A percentile compares a stretch with the other conserved stretches of the same genome.
Conservation (phyloP, 73 alveolate genomes). For the Paramecium bursaria region DNA sequence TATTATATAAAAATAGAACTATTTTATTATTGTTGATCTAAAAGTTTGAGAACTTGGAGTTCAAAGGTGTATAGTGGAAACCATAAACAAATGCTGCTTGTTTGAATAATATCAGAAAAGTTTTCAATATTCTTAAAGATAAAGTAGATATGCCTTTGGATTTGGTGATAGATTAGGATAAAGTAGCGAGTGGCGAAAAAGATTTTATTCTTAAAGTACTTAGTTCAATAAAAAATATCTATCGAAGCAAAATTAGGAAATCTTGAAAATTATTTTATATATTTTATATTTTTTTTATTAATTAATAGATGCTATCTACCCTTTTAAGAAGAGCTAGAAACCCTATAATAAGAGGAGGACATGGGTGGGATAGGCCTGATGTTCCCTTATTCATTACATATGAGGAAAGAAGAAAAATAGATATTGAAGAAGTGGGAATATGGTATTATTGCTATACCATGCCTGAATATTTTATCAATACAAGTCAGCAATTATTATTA, state of each 20-base stretch:
- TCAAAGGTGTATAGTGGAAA: slow-evolving; percentile 25
- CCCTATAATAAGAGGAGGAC: slow-evolving; percentile 70
- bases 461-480: slow-evolving; percentile 67
- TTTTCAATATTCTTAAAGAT: slow-evolving; percentile 59
- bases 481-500: background rate
- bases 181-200: slow-evolving; percentile 18
- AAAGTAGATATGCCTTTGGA: slow-evolving; percentile 65
- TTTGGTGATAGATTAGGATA: slow-evolving; percentile 43
- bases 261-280: too few species aligned
- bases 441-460: slow-evolving; percentile 63
- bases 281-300: too few species aligned
- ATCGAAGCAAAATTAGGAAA: background rate
- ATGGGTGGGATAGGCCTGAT: slow-evolving; percentile 74
- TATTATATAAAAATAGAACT: background rate
- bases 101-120: slow-evolving; percentile 62
- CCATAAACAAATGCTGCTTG: slow-evolving; percentile 68
- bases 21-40: slow-evolving; percentile 13
- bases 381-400: slow-evolving; percentile 48
- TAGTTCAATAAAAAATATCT: slow-evolving; percentile 10
- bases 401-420: slow-evolving; percentile 29
- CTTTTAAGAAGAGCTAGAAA: too few species aligned
- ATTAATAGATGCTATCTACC: too few species aligned
- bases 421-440: slow-evolving; percentile 62
- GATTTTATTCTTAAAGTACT: slow-evolving; percentile 1
- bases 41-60: slow-evolving; percentile 20